Conservation (phyloP, 192 early-diverging fungal genomes). For the Podila epigama region DNA sequence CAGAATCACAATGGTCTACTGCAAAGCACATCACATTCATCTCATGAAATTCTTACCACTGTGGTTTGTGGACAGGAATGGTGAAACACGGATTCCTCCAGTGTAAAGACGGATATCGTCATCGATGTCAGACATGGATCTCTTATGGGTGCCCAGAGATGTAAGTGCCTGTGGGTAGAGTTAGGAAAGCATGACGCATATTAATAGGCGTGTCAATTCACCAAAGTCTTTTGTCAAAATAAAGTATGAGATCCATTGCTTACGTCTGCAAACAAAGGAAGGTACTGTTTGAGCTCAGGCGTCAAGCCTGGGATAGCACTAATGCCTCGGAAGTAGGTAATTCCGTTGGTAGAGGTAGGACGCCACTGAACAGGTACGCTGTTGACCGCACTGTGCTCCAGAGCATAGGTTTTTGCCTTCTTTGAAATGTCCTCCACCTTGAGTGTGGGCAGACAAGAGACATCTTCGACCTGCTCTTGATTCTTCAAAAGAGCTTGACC, state of each 20-base stretch:
- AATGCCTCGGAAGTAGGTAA: slow-evolving; percentile 86
- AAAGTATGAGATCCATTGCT: too few species aligned
- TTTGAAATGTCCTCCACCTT: slow-evolving; percentile 78
- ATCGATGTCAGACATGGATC: slow-evolving; percentile 83
- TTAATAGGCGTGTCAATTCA: not conserved
- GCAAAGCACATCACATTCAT: too few species aligned
- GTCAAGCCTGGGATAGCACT: slow-evolving; percentile 70
- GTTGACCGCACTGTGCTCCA: slow-evolving; percentile 57
- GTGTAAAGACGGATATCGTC: slow-evolving; percentile 86
- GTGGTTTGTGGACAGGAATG: slow-evolving; percentile 71
- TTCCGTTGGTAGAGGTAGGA: slow-evolving; percentile 85
- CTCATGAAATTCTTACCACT: slow-evolving; percentile 52
- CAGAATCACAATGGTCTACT: too few species aligned
- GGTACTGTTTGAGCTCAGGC: slow-evolving; percentile 70
- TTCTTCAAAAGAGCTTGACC: slow-evolving; percentile 70
- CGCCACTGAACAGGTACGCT: slow-evolving; percentile 77
- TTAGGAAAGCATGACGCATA: too few species aligned
- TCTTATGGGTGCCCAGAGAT: slow-evolving; percentile 67
- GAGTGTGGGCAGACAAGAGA: slow-evolving; percentile 84
- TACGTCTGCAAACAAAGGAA: slow-evolving; percentile 82
- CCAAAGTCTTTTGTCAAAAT: too few species aligned
- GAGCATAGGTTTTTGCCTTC: slow-evolving; percentile 64
- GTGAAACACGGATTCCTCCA: slow-evolving; percentile 80
- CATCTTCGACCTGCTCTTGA: slow-evolving; percentile 81
- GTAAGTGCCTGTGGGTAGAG: slow-evolving; percentile 54